Conservation (phyloP, 148 eudicot species). For the Talinum fruticosum region DNA sequence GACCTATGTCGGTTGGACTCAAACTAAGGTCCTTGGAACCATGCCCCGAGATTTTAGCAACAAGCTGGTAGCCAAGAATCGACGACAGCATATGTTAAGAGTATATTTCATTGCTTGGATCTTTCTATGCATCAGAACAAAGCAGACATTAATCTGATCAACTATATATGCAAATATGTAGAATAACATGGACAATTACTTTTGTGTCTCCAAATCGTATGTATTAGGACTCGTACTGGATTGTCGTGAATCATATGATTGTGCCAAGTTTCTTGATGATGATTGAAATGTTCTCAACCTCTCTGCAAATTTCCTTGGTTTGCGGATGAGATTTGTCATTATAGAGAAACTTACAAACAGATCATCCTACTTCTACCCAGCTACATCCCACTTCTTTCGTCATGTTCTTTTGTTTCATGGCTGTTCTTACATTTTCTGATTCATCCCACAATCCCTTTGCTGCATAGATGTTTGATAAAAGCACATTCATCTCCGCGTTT, state of each 20-base stretch:
- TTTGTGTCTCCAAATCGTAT: conserved; percentile 6
- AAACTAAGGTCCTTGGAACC: neutral
- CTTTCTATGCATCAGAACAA: neutral
- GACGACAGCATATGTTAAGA: neutral
- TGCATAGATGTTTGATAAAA: conserved; percentile 46
- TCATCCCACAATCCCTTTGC: conserved; percentile 47
- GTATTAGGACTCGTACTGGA: neutral
- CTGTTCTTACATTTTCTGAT: conserved; percentile 33
- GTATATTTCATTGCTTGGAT: neutral
- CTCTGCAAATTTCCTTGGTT: conserved; percentile 37
- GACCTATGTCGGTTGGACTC: neutral
- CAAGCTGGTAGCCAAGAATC: neutral
- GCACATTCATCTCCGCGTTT: conserved; percentile 38
- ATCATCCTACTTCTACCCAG: conserved; percentile 48
- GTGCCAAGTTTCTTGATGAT: conserved; percentile 30
- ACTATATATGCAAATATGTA: neutral
- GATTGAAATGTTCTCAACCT: conserved; percentile 39
- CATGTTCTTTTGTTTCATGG: conserved; percentile 28
- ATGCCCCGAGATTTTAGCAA: neutral
- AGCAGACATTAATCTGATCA: neutral
- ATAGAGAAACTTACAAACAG: conserved; percentile 35
- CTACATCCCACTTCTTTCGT: conserved; percentile 49
- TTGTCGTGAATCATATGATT: conserved; percentile 14
- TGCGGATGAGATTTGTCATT: conserved; percentile 42
- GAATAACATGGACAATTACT: neutral